phyloP scores from a whole-genome alignment of 1,284 basidiomycete genomes.

The Ustilago hordei region DNA sequence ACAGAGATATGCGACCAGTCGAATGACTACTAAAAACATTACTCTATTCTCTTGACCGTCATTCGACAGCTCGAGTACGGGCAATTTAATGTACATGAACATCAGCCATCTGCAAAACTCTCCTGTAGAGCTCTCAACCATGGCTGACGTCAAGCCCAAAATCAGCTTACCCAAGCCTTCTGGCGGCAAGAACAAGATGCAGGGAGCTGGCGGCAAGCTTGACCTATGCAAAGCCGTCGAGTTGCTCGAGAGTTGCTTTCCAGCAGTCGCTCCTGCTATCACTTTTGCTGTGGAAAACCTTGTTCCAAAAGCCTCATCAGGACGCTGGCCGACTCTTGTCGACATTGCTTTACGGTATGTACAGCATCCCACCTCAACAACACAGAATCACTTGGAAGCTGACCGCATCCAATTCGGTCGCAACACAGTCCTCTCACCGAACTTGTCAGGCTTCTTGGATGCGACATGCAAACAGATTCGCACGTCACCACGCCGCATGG shows the following conservation, averaged over 20 bases:
- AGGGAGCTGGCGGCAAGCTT: not conserved
- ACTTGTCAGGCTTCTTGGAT: constrained; percentile 12
- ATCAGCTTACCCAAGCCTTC: not conserved
- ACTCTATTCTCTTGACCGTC: not conserved
- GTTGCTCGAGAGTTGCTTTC: constrained; percentile 22
- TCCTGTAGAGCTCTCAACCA: not conserved
- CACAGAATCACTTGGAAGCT: not conserved
- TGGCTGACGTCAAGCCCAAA: not conserved
- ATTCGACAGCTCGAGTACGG: not conserved
- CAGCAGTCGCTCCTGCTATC: constrained; percentile 28
- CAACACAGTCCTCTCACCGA: constrained; percentile 23
- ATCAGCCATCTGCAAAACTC: not conserved
- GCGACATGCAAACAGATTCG: not conserved
- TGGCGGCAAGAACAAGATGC: not conserved
- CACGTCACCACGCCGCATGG: not conserved
- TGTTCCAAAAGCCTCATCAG: not conserved
- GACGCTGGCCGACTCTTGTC: not conserved
- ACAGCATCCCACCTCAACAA: not conserved
- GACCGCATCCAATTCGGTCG: not conserved
- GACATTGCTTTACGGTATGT: constrained; percentile 21
- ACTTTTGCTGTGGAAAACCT: constrained; percentile 9
- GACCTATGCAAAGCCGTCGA: constrained; percentile 13
- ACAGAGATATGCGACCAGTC: not conserved
- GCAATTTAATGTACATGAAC: not conserved
- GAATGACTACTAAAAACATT: not conserved